Conservation (phyloP, 73 alveolate genomes). For the Loxodes magnus region DNA sequence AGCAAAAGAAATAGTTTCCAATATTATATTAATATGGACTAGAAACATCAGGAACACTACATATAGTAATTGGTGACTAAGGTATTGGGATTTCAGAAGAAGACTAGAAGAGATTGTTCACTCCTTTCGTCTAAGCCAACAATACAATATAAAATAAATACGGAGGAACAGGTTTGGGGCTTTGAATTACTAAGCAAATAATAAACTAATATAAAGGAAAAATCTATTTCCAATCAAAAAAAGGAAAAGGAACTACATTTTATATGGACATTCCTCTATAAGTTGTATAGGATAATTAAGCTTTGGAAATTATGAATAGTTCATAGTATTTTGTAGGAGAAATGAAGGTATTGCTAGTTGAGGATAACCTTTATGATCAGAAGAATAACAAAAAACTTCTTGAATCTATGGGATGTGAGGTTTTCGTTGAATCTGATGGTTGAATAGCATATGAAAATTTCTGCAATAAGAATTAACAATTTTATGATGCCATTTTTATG, state of each 20-base stretch:
- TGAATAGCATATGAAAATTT: no score
- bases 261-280: constrained; percentile 2
- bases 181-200: constrained; percentile 19
- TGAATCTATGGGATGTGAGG: no score
- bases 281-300: constrained; percentile 4
- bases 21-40: neutral
- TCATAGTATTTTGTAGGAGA: no score
- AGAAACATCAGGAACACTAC: constrained; percentile 19
- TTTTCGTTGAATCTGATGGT: no score
- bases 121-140: constrained; percentile 22
- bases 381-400: no score
- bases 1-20: neutral
- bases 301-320: constrained; percentile 14
- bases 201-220: constrained; percentile 24
- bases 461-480: no score
- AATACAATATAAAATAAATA: constrained; percentile 10
- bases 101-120: constrained; percentile 3
- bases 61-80: constrained; percentile 11
- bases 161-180: constrained; percentile 38
- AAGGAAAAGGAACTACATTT: constrained; percentile 24
- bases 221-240: constrained; percentile 11
- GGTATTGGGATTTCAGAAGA: constrained; percentile 27
- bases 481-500: no score
- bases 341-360: no score
- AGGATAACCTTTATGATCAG: no score